Conservation (phyloP, 257 asterid genomes). For the Solanum chmielewskii region DNA sequence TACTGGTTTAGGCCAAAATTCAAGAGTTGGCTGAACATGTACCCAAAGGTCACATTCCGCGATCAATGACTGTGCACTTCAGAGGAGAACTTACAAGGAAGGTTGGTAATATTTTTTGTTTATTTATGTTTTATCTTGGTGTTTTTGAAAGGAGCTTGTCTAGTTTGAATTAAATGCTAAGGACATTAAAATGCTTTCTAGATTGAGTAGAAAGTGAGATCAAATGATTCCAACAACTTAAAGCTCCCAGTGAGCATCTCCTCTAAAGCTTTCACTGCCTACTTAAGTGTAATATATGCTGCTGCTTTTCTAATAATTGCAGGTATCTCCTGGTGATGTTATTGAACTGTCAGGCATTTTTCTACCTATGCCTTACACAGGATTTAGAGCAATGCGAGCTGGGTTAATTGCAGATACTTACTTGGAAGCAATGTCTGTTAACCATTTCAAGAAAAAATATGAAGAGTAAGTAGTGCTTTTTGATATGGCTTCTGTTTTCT, state of each 20-base stretch:
- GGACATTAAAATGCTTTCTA: not conserved
- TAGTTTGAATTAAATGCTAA: not conserved
- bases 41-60: slow-evolving; percentile 95
- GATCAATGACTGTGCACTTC: slow-evolving; percentile 88
- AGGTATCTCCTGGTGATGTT: slow-evolving; percentile 94
- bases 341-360: slow-evolving; percentile 94
- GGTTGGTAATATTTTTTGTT: slow-evolving; percentile 29
- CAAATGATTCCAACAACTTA: not conserved
- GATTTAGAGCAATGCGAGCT: slow-evolving; percentile 98
- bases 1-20: slow-evolving; percentile 69
- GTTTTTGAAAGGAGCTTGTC: not conserved
- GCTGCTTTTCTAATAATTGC: slow-evolving; percentile 7
- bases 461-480: slow-evolving; percentile 52
- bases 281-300: not conserved
- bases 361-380: slow-evolving; percentile 92
- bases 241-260: not conserved
- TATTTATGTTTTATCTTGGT: not conserved
- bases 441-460: slow-evolving; percentile 89
- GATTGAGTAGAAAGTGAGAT: not conserved
- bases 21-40: slow-evolving; percentile 97
- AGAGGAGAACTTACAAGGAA: slow-evolving; percentile 96
- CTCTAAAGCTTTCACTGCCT: not conserved
- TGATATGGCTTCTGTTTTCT: not conserved
- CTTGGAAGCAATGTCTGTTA: slow-evolving; percentile 91
- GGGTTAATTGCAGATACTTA: slow-evolving; percentile 97